Evolutionary conservation across 768 basidiomycete species (phyloP), one percentile per base, ranked within the genome.

Genomic region (Amanita polypyramis): DNA sequence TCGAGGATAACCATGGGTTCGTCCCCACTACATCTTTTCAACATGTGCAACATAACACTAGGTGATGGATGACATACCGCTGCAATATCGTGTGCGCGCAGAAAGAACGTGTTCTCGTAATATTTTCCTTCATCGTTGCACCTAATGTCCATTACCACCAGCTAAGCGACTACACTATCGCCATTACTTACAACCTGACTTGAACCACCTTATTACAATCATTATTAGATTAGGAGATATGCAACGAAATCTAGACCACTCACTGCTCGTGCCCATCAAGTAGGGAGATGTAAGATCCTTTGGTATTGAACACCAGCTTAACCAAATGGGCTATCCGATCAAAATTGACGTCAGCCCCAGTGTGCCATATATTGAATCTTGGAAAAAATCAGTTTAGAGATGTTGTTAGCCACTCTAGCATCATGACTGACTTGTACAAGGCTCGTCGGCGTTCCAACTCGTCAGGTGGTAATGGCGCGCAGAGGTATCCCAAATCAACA

Each of bases 301-400:
- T 88, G 1, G 92, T 87, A 58, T 76, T 85, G 64, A 97, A 97
- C 5, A 97, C 94, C 34, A 96, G 70, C 66, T 94, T 94, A 33
- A 86, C 87, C 21, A 97, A 75, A 61, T 95, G 91, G 12, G 83
- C 88, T 54, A 96, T 94, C 14, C 94, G 79, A 63, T 96, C 93
- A 59, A 97, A 96, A 60, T 95, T 94, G 52, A 78, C 70, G 61
- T 97, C 94, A 7, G 82, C 71, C 12, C 81, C 80, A 0, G 91
- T 93, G 53, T 87, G 79, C 76, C 90, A 82, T 42, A 96, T 85
- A 55, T 92, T 91, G 68, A 90, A 94, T 54, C 89, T 87, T 52
- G 23, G n/a, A 48, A n/a, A 23, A 12, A 19, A 48, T 36, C 23
- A 44, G 29, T 38, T 19, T 20, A 27, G 27, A 9, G 20, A 9